phyloP scores from a whole-genome alignment of 176 grass and related monocot species.

The Triticum turgidum region DNA sequence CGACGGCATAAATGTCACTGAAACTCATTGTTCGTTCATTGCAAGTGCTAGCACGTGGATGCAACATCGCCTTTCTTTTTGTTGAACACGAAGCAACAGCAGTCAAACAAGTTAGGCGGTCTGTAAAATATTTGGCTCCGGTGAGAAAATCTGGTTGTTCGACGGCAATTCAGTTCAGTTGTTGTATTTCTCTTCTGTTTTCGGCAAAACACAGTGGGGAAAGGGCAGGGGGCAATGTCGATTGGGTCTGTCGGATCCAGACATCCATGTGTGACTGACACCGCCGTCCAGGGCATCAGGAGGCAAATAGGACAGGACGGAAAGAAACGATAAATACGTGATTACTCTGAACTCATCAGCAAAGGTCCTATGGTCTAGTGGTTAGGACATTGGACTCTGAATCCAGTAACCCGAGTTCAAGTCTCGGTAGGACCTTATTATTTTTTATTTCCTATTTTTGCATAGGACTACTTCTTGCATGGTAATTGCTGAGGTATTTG shows the following conservation, averaged over 20 bases:
- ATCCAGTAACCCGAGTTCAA: conserved; percentile 62
- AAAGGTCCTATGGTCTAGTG: conserved; percentile 50
- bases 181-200: background rate
- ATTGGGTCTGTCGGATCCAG: background rate
- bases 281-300: too few relatives aligned
- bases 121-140: background rate
- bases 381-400: conserved; percentile 61
- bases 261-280: background rate
- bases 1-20: conserved; percentile 12
- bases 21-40: conserved; percentile 24
- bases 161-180: background rate
- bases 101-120: background rate
- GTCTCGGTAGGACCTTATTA: conserved; percentile 33
- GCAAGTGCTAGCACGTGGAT: background rate
- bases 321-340: too few relatives aligned
- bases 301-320: too few relatives aligned
- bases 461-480: too few relatives aligned
- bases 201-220: background rate
- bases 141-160: background rate
- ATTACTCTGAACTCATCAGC: too few relatives aligned
- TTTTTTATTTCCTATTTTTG: background rate
- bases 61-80: background rate
- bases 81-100: background rate
- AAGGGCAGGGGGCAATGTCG: background rate
- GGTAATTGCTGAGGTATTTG: too few relatives aligned